Evolutionary conservation across 495 filamentous ascomycete species (phyloP).

Genomic region (Opeltia flavorubescens): DNA sequence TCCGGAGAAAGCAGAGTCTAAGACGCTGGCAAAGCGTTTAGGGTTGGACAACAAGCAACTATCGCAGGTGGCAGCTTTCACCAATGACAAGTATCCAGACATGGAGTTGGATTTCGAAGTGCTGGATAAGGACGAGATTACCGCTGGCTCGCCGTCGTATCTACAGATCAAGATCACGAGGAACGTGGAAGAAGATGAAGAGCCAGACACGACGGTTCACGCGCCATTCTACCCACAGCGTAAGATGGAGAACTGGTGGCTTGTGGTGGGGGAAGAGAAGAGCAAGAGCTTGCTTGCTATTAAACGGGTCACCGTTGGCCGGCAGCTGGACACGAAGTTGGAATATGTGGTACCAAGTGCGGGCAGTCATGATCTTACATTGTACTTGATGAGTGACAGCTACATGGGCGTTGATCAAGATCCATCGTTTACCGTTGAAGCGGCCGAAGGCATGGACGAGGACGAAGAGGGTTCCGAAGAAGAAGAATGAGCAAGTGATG

Average conservation of each 20-base stretch:
- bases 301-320: conserved; percentile 81
- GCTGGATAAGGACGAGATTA: conserved; percentile 64
- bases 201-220: conserved; percentile 74
- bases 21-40: conserved; percentile 56
- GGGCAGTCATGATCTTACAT: conserved; percentile 75
- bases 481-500: background rate
- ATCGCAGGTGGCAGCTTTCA: conserved; percentile 79
- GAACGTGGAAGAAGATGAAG: conserved; percentile 59
- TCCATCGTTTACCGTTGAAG: conserved; percentile 70
- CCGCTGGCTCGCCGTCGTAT: conserved; percentile 66
- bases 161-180: conserved; percentile 79
- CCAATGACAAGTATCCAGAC: conserved; percentile 92
- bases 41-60: conserved; percentile 72
- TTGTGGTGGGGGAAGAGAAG: conserved; percentile 80
- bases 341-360: conserved; percentile 79
- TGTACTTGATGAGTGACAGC: conserved; percentile 95
- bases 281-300: conserved; percentile 79
- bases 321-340: conserved; percentile 59
- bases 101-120: conserved; percentile 81
- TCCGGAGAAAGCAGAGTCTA: conserved; percentile 74
- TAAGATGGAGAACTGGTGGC: conserved; percentile 98
- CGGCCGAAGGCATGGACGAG: conserved; percentile 88
- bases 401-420: conserved; percentile 97
- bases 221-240: conserved; percentile 85
- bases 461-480: conserved; percentile 45